Conservation (phyloP, 2,329 filamentous ascomycete species). For the Mollisiaceae sp. region DNA sequence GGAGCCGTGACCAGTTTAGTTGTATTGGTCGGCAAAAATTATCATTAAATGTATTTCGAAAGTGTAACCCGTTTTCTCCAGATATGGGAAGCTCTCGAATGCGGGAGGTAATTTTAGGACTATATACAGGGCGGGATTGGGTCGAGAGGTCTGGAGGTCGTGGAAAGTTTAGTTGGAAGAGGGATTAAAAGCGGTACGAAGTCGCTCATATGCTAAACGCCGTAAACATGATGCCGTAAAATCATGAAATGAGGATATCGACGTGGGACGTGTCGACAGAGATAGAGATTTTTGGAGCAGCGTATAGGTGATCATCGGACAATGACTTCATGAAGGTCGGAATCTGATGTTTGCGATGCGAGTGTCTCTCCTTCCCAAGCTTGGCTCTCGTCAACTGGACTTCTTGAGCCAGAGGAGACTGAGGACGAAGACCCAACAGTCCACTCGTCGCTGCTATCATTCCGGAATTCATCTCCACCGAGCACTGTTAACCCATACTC, state of each 20-base stretch:
- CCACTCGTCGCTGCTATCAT: constrained; percentile 81
- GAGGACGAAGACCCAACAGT: constrained; percentile 81
- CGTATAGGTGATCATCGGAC: constrained; percentile 31
- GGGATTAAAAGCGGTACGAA: constrained; percentile 32
- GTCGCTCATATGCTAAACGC: constrained; percentile 43
- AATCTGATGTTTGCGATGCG: constrained; percentile 42
- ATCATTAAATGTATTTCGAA: constrained; percentile 37
- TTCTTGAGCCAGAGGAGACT: constrained; percentile 42
- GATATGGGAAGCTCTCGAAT: constrained; percentile 29
- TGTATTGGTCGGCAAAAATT: constrained; percentile 28
- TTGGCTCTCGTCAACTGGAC: constrained; percentile 58
- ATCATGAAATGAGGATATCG: constrained; percentile 37
- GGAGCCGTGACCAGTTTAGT: constrained; percentile 7
- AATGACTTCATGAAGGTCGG: constrained; percentile 41
- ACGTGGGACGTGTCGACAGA: constrained; percentile 31
- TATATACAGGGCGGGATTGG: constrained; percentile 38
- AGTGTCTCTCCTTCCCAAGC: constrained; percentile 63
- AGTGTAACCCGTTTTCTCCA: constrained; percentile 22
- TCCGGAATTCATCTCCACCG: constrained; percentile 36
- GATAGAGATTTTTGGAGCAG: constrained; percentile 16
- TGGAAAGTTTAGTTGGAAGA: constrained; percentile 19
- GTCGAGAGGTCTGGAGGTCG: constrained; percentile 28
- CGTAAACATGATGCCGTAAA: constrained; percentile 42
- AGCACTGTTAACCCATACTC: constrained; percentile 52
- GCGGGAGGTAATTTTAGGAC: constrained; percentile 19